Base-by-base conservation (phyloP, 306 rosid species). In the Elaeagnus macrophylla region DNA sequence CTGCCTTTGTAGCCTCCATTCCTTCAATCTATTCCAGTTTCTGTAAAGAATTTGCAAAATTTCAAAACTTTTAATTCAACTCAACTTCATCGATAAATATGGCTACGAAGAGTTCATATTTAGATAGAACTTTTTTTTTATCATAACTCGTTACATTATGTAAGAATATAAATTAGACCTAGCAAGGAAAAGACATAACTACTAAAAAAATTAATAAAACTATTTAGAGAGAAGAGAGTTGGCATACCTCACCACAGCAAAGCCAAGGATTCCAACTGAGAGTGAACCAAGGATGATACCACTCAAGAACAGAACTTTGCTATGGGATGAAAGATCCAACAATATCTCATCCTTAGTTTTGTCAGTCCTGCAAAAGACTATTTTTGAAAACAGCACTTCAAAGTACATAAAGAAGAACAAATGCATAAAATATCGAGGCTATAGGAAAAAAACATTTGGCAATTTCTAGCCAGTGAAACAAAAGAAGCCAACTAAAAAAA, bases 11-110 rank as follows among this genome's bases (percentile, higher is more conserved):
- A 64, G 81, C 75, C 77, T 78, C 93, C 86, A 70, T 44, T 65
- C 79, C 70, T 69, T 87, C 96, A 84, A 91, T 66, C 70, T 84
- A 73, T 73, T 79, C 96, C 95, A 91, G 67, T 91, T 86, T 80
- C 97, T 91, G 72, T 39, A 75, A 69, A 59, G n/a, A 42, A 50
- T n/a, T 47, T 10, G 38, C 17, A 67, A 35, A 36, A 44, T 51
- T 39, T 44, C 54, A 7, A 25, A 25, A 25, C 3, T 25, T 25
- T 25, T 25, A 25, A 25, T 1, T 25, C 2, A 25, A 25, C 32
- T 25, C 32, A 25, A 25, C 25, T 20, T 3, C 25, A 3, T 20
- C 3, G 25, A 20, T 20, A 20, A 20, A 20, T 20, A 20, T 20
- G 25, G 25, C 25, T 20, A 20, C 25, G 25, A 20, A 20, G 25